Conservation (phyloP, 164 flowering plant species). For the Umbilicus rupestris region DNA sequence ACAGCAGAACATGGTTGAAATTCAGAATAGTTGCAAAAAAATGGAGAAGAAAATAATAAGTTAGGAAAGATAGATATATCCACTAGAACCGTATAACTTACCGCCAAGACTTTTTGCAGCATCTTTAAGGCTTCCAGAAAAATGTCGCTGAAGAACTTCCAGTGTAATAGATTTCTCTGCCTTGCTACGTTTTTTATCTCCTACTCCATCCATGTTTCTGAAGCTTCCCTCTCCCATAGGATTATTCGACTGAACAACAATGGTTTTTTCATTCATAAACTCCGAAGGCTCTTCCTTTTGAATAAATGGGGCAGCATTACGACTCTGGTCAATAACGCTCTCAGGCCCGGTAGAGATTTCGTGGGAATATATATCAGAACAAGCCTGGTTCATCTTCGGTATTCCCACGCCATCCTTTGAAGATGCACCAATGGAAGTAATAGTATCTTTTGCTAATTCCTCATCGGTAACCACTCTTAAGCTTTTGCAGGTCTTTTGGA, state of each 20-base stretch:
- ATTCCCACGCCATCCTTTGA: slow-evolving; percentile 17
- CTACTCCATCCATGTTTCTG: not conserved
- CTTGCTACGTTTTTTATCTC: slow-evolving; percentile 27
- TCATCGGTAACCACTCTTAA: slow-evolving; percentile 33
- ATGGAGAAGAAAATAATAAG: not conserved
- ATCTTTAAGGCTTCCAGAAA: slow-evolving; percentile 42
- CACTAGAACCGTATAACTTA: slow-evolving; percentile 13
- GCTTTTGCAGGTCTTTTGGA: slow-evolving; percentile 22
- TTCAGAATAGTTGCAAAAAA: not conserved
- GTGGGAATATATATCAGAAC: not conserved
- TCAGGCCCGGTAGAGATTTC: slow-evolving; percentile 18
- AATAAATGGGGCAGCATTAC: slow-evolving; percentile 16
- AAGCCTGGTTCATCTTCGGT: not conserved
- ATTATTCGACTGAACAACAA: not conserved
- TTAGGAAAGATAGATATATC: not conserved
- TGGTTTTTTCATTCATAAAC: slow-evolving; percentile 13
- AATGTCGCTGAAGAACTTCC: slow-evolving; percentile 32
- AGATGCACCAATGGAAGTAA: slow-evolving; percentile 15
- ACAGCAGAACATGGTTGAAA: not conserved
- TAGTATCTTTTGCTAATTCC: slow-evolving; percentile 40
- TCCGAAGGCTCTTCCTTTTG: slow-evolving; percentile 21
- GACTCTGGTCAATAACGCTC: slow-evolving; percentile 17
- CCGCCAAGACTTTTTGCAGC: slow-evolving; percentile 44
- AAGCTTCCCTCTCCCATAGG: not conserved
- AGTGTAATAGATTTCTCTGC: slow-evolving; percentile 31